A percentile compares a stretch with the other conserved stretches of the same genome.
Conservation (phyloP, 1,139 yeast genomes). For the Geotrichum histeridarum region DNA sequence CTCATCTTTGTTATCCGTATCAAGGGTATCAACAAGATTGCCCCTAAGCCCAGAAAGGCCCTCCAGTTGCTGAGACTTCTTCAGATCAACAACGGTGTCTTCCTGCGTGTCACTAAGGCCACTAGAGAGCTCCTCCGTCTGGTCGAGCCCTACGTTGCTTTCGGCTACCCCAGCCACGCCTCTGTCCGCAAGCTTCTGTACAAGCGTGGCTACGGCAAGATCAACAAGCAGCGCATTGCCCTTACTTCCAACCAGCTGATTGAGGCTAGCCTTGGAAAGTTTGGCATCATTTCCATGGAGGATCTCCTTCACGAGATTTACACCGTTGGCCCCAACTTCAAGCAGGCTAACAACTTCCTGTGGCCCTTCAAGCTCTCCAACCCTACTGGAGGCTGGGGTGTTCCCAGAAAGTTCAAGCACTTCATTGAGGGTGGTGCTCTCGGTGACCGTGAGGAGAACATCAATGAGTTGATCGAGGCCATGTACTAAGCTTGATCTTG, state of each 20-base stretch:
- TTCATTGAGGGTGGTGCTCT: slow-evolving; percentile 99
- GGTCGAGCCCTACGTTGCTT: slow-evolving; percentile 98
- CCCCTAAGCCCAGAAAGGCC: slow-evolving; percentile 99
- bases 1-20: slow-evolving; percentile 97
- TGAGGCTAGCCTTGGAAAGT: slow-evolving; percentile 91
- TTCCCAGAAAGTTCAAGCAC: slow-evolving; percentile 98
- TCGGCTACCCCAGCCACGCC: slow-evolving; percentile 97
- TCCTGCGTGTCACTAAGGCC: slow-evolving; percentile 97
- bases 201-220: slow-evolving; percentile 99
- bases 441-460: slow-evolving; percentile 99
- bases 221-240: slow-evolving; percentile 97
- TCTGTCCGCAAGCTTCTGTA: slow-evolving; percentile 94
- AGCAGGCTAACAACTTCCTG: slow-evolving; percentile 99
- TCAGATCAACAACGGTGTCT: slow-evolving; percentile 98
- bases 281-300: slow-evolving; percentile 93
- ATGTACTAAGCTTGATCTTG: slow-evolving; percentile 14
- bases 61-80: slow-evolving; percentile 95
- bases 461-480: slow-evolving; percentile 95
- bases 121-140: slow-evolving; percentile 93
- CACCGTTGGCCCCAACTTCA: slow-evolving; percentile 99
- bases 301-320: slow-evolving; percentile 98
- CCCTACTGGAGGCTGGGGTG: slow-evolving; percentile 99
- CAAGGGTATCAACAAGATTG: slow-evolving; percentile 99
- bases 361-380: slow-evolving; percentile 99
- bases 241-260: slow-evolving; percentile 83